Percentiles rank a stretch among this genome's conserved stretches.
These are phyloP conservation scores for Cladosporium sp. DNA, from an alignment of 2,329 filamentous ascomycete species.

Conservation along the genomic window DNA sequence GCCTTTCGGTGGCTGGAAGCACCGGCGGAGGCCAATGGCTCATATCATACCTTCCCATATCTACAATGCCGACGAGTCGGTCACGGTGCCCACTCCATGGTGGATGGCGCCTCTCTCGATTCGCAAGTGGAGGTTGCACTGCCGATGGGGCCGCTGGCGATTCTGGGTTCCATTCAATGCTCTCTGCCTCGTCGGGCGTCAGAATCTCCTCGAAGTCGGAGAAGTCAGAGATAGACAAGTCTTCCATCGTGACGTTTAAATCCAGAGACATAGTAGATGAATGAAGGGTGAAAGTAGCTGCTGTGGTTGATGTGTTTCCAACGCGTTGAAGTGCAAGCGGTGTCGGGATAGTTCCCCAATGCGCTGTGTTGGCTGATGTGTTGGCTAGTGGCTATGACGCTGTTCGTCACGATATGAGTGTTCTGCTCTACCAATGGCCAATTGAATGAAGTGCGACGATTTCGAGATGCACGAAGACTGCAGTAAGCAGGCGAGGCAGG, in stretches of 20 bases:
- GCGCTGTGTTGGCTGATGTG: background rate
- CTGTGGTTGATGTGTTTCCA: background rate
- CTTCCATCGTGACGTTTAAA: background rate
- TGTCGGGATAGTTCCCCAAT: background rate
- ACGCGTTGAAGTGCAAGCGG: background rate
- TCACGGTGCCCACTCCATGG: slow-evolving; percentile 21
- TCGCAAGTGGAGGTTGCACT: background rate
- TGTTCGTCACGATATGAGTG: background rate
- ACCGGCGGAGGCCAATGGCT: slow-evolving; percentile 16
- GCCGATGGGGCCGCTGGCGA: background rate
- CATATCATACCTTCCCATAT: slow-evolving; percentile 44
- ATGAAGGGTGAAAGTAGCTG: background rate
- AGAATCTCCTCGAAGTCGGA: slow-evolving; percentile 17
- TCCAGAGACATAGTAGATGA: background rate
- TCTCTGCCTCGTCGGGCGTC: slow-evolving; percentile 10
- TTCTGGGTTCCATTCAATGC: slow-evolving; percentile 12
- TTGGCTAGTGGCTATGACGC: background rate
- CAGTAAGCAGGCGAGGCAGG: background rate
- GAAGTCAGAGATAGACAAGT: slow-evolving; percentile 7
- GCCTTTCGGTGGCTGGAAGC: background rate
- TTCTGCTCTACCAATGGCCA: background rate
- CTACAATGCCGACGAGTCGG: slow-evolving; percentile 20
- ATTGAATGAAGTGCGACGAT: background rate
- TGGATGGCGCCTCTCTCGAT: slow-evolving; percentile 1
- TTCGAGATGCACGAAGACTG: background rate